Evolutionary conservation across 345 rosid genomes (phyloP).

Genomic region (Hypericum androsaemum): DNA sequence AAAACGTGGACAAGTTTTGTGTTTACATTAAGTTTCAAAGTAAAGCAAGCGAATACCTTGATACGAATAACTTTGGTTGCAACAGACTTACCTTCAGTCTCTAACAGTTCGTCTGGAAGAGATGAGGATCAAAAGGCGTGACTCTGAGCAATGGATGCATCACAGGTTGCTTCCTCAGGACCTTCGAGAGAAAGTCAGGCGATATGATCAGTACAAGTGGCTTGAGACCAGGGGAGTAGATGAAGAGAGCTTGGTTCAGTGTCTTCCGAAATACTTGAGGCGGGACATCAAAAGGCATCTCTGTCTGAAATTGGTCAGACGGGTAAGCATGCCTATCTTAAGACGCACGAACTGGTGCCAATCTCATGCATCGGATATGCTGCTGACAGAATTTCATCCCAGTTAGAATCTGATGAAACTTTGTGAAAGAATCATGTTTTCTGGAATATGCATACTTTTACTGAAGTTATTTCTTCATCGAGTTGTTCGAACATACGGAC

Average conservation of each 20-base stretch:
- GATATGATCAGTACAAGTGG: slow-evolving; percentile 73
- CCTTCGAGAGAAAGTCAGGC: slow-evolving; percentile 54
- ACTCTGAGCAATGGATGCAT: slow-evolving; percentile 93
- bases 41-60: no score
- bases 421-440: no score
- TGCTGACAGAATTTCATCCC: no score
- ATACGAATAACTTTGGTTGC: slow-evolving; percentile 7
- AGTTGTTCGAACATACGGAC: no score
- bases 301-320: slow-evolving; percentile 67
- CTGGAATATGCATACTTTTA: not conserved
- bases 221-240: slow-evolving; percentile 69
- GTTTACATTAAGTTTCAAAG: no score
- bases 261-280: slow-evolving; percentile 76
- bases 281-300: slow-evolving; percentile 87
- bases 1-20: no score
- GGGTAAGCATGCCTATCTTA: slow-evolving; percentile 37
- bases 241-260: slow-evolving; percentile 60
- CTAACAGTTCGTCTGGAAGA: slow-evolving; percentile 75
- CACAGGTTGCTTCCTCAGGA: slow-evolving; percentile 77
- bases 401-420: no score
- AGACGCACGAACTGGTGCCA: no score
- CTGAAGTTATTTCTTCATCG: not conserved
- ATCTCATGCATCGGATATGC: no score
- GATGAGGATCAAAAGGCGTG: slow-evolving; percentile 89
- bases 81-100: slow-evolving; percentile 77